Base-by-base conservation (phyloP, 129 eudicot genomes). In the Ambrosia artemisiifolia region DNA sequence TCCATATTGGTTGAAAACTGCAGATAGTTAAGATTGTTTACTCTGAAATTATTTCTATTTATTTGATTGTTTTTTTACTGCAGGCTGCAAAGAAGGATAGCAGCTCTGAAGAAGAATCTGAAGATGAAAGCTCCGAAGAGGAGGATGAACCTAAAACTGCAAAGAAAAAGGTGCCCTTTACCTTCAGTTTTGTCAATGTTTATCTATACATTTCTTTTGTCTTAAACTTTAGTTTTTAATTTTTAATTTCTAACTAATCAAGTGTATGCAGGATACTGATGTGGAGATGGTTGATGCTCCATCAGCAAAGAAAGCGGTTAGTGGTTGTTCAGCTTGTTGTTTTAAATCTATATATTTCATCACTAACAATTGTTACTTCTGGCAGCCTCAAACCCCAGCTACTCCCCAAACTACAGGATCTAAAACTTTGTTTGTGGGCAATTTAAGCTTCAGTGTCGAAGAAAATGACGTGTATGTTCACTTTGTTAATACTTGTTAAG, bases 341-440 rank as follows among this genome's bases (percentile, higher is more conserved):
- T 72, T 34, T 6, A 9, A 40, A 14, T 1, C 1, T 12, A 13
- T 2, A 5, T 53, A 14, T 60, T 69, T 11, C 14, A 12, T 43
- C 32, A 32, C 68, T 63, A 70, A 69, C 7, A 46, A 3, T 9
- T 11, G 3, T 10, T 7, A 11, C n/a, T 48, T 32, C 1, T 73
- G 82, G 81, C 86, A 95, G 99, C 87, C 97, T 4, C 82, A 88
- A 75, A 84, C 96, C 16, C 97, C 97, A 11, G 74, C 72, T 1
- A 85, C 96, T 46, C 88, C 95, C 38, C 85, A 84, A 76, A 75
- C 84, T n/a, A 30, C 77, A 0, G 99, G 93, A 49, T 69, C 90
- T 3, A 95, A 91, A 78, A 91, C 99, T 7, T 71, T 95, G 57
- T 91, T 95, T 78, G 86, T 84, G 85, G 97, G 99, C 75, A 95